Base-by-base conservation (phyloP, 176 grass and related monocot species). In the Urochloa ruziziensis region DNA sequence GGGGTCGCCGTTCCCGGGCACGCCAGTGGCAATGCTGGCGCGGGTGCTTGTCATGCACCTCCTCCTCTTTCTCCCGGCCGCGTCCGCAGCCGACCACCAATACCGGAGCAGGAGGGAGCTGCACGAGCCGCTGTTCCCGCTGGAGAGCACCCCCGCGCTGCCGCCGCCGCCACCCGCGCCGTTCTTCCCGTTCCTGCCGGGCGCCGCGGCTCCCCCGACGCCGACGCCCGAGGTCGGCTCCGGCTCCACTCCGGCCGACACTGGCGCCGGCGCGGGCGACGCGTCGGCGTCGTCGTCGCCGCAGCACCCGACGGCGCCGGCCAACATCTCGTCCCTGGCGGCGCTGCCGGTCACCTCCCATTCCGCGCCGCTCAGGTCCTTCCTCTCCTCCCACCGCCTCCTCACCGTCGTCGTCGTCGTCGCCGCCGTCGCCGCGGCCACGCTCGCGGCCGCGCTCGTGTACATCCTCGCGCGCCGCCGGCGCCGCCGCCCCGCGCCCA, bases 111-210 rank as follows among this genome's bases (percentile, higher is more conserved):
- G 90, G 61, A 79, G 90, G 56, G 59, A 51, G 37, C 86, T 92
- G 73, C 90, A 89, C 79, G 86, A 92, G 61, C 90, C 90, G 51
- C 67, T 92, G 23, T 89, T 85, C 86, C 90, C 90, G 0, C 73
- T 89, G 3, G 82, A 91, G 44, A 84, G 75, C 85, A 25, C 81
- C 29, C 89, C 85, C 0, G 29, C 81, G 23, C 73, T 70, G 29
- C 86, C 86, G 43, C 78, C 82, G 0, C 90, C 86, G 9, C 85
- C 82, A 0, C 89, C 89, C 12, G 58, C 79, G 66, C 84, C 79
- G 2, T 91, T 87, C 76, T 84, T 87, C 61, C 89, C 85, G 0
- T 84, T 87, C 80, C 12, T 91, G 54, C 83, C 83, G 7, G 83
- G 80, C 81, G 73, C 75, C 53, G 80, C 70, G 44, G 85, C 89